Evolutionary conservation across 1,284 basidiomycete genomes (phyloP), one percentile per base, ranked within the genome.

Genomic region (Microbotryum silenes-acaulis): DNA sequence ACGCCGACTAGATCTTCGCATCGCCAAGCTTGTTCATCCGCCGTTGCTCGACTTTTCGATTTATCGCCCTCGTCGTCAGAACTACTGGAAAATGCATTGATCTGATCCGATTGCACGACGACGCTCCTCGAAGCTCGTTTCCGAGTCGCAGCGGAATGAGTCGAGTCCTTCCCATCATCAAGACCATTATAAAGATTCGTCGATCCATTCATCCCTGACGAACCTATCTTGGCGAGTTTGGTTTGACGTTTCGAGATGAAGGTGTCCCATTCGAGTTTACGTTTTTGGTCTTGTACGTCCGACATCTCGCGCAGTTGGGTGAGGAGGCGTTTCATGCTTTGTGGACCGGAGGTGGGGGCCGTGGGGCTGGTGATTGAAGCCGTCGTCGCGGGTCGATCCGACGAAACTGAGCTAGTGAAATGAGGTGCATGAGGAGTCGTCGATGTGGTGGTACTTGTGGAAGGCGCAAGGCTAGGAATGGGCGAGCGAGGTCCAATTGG

Each of bases 221-320:
- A 50, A 27, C 12, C 48, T 2, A 27, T 21, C 54, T 64, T 66
- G 18, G 54, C 57, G 21, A 66, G 57, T 58, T 70, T 82, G 80
- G 70, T 77, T 80, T 70, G 71, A 6, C 75, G 83, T 6, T 73
- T 83, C 65, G 82, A 83, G 20, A 97, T 82, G 74, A 96, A 97
- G 0, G 78, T 80, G 69, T 96, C 91, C 94, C 96, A 98, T 59
- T 88, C 86, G 61, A 83, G 83, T 63, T 86, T 81, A 66, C 86
- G 86, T 12, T 81, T 77, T 7, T 79, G 77, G 72, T 98, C 92
- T 57, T 86, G 83, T 65, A 83, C 76, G 71, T 97, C 91, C 72
- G 97, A 92, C 54, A 92, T 87, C 61, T 84, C 83, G 2, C 84
- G 91, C 46, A 97, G 80, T 74, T 89, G 83, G n/a, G 83, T 81